A percentile compares a stretch with the other conserved stretches of the same genome.
These are phyloP conservation scores for Lizonia empirigonia DNA, from an alignment of 2,329 filamentous ascomycete genomes.

Conservation along the genomic window DNA sequence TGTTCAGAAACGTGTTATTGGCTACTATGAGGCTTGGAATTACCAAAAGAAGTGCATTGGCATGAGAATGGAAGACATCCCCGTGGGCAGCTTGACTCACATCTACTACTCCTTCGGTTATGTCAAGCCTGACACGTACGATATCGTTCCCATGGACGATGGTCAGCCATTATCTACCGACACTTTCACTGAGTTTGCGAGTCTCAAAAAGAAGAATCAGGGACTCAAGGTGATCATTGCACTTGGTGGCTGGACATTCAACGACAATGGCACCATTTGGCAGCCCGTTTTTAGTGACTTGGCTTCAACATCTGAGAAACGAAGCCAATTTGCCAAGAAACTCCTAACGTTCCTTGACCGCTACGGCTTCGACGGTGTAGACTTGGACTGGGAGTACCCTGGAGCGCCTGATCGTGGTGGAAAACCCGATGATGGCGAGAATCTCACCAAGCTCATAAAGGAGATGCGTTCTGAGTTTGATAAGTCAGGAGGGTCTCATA, in stretches of 20 bases:
- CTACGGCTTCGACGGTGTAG: slow-evolving; percentile 52
- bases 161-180: not conserved
- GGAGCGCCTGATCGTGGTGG: slow-evolving; percentile 15
- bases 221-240: slow-evolving; percentile 45
- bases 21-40: not conserved
- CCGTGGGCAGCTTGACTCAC: slow-evolving; percentile 3
- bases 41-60: not conserved
- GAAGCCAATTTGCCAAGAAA: slow-evolving; percentile 43
- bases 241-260: slow-evolving; percentile 51
- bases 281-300: slow-evolving; percentile 42
- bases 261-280: slow-evolving; percentile 45
- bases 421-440: not conserved
- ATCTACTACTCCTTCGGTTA: slow-evolving; percentile 17
- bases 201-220: slow-evolving; percentile 39
- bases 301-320: slow-evolving; percentile 31
- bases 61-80: slow-evolving; percentile 19
- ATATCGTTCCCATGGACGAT: slow-evolving; percentile 3
- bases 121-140: slow-evolving; percentile 24
- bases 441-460: not conserved
- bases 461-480: too few species aligned
- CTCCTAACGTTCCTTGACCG: slow-evolving; percentile 47
- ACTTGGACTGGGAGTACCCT: slow-evolving; percentile 52
- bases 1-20: not conserved
- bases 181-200: too few species aligned
- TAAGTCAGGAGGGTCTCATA: too few species aligned